Evolutionary conservation across 2,329 filamentous ascomycete genomes (phyloP), one percentile per base, ranked within the genome.

Genomic region (Trichoderma breve): DNA sequence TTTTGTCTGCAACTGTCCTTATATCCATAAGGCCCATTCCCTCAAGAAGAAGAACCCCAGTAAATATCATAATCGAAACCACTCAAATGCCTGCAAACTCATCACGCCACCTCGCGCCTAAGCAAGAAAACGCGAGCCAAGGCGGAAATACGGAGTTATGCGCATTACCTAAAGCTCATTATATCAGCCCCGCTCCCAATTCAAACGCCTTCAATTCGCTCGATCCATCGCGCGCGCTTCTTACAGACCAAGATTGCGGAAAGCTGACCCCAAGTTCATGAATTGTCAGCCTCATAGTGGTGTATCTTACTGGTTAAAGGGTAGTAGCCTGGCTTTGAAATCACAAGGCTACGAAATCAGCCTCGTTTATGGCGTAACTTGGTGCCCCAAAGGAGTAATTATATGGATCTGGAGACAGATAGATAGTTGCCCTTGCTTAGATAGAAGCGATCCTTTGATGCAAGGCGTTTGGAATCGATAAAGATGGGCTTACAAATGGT

Each of bases 301-400:
- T 7, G 0, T 11, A n/a, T 5, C 0, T 2, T 12, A 51, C 2
- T 21, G 14, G 12, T 24, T 53, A 0, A 8, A 9, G 8, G 21
- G 21, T 12, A 14, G 39, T 30, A 18, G 28, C 63, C 43, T 34
- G 32, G 63, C 47, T 65, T 65, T 55, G 28, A 53, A 65, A 65
- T 65, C 63, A 65, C 30, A 30, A 55, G 63, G 43, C 43, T 65
- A 47, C 34, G 32, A 21, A n/a, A 47, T 30, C 62, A 65, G 43
- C 28, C 57, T 34, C 26, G 18, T n/a, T 9, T 32, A 26, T 57
- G 53, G 24, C 24, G 47, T 53, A 57, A 57, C 7, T n/a, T 28
- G 24, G 28, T n/a, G 9, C 0, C 28, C 55, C 55, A 4, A 62
- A 62, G 8, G 9, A 1, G 58, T 24, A 18, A 34, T 24, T 36